A percentile compares a stretch with the other conserved stretches of the same genome.
Conservation (phyloP, 2,329 filamentous ascomycete species). For the Triangularia verruculosa region DNA sequence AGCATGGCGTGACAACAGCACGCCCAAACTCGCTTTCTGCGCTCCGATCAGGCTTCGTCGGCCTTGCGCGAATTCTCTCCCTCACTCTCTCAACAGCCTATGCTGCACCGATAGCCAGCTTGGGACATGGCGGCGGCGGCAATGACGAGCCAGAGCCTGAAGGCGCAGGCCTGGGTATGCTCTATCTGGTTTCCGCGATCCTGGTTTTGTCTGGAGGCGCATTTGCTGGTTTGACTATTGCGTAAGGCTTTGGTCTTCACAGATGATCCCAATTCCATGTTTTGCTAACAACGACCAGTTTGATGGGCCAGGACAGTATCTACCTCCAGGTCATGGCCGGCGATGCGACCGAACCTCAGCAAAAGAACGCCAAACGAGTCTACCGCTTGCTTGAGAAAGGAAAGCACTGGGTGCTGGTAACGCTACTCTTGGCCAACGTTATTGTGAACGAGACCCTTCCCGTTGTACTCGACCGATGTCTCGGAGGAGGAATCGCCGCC, state of each 20-base stretch:
- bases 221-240: constrained; percentile 91
- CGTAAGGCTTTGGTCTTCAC: constrained; percentile 48
- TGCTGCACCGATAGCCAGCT: constrained; percentile 43
- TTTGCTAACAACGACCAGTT: constrained; percentile 33
- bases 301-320: constrained; percentile 82
- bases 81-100: constrained; percentile 48
- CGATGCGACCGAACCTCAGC: constrained; percentile 80
- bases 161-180: constrained; percentile 72
- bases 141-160: constrained; percentile 50
- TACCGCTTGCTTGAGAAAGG: constrained; percentile 76
- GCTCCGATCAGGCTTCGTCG: constrained; percentile 35
- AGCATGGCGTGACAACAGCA: constrained; percentile 14
- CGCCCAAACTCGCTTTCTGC: constrained; percentile 27
- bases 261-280: not conserved
- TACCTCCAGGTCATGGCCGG: constrained; percentile 92
- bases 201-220: constrained; percentile 86
- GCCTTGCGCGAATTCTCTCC: constrained; percentile 50
- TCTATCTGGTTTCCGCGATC: constrained; percentile 72
- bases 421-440: constrained; percentile 89
- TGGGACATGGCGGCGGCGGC: constrained; percentile 33
- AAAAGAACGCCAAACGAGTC: constrained; percentile 79
- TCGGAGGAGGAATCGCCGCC: constrained; percentile 92
- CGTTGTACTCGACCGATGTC: constrained; percentile 88
- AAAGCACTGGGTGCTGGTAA: constrained; percentile 98
- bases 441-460: constrained; percentile 97